Base-by-base conservation (phyloP, 768 basidiomycete genomes). In the Tulasnella sp. region DNA sequence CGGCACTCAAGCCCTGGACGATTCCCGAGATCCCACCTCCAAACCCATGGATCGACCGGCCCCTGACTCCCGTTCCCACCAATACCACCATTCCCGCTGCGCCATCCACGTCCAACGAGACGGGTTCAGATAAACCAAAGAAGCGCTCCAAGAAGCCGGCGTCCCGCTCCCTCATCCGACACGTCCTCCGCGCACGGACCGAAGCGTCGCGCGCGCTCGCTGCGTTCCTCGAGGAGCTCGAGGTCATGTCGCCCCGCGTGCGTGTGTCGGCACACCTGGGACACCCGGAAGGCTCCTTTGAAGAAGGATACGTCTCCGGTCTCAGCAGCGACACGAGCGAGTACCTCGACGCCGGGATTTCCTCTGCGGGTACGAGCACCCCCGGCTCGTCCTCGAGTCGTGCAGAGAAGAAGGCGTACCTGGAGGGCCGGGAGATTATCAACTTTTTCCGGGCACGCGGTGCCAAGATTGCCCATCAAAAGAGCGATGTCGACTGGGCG, bases 141-240 rank as follows among this genome's bases (percentile, higher is more conserved):
- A 61, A 64, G 50, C 82, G 67, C 58, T 61, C 65, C 29, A 61
- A 64, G 46, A 62, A 63, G 21, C 82, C 90, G 1, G 83, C 89
- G 8, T 83, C 88, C 7, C 81, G 88, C 42, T 79, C 82, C 42
- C 79, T 96, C 58, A 82, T 97, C 63, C 85, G 88, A 17, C 89
- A 96, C 69, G 86, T 96, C 57, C 73, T 97, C 50, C 77, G 86
- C 15, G 83, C 86, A 23, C 83, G 93, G n/a, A 77, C 82, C 4
- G 82, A 90, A 67, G 90, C 91, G 14, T 78, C 83, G 34, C 80
- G 81, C 59, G 80, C 82, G 5, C 77, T 97, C 15, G 82, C 83
- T 15, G 69, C 70, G 50, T 83, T 88, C 67, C 79, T 94, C 58
- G 76, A 79, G 34, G 76, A 83, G 54, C 70, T 93, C 8, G 67